Percentiles rank a stretch among this genome's conserved stretches.
Conservation (phyloP, 164 flowering plant genomes). For the Magnolia sinica region DNA sequence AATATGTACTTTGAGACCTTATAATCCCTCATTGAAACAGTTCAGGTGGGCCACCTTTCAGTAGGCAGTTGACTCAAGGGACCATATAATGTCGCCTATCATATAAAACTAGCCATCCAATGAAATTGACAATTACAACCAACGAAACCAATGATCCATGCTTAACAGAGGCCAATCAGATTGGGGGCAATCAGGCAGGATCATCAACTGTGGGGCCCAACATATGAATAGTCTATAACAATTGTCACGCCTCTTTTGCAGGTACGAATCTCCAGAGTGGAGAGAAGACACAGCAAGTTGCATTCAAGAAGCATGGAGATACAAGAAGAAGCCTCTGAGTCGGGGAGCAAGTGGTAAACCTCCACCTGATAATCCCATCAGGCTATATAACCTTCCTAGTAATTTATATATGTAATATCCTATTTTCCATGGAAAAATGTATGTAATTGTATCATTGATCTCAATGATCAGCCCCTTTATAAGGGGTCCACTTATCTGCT, state of each 20-base stretch:
- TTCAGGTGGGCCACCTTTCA: too few relatives aligned
- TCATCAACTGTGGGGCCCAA: too few relatives aligned
- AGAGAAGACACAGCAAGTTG: conserved; percentile 25
- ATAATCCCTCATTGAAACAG: too few relatives aligned
- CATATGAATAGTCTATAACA: too few relatives aligned
- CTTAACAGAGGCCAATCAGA: not conserved
- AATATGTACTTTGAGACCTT: too few relatives aligned
- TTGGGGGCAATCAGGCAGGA: too few relatives aligned
- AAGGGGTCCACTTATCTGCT: too few relatives aligned
- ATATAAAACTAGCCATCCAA: not conserved
- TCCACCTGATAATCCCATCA: not conserved
- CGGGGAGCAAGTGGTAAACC: conserved; percentile 4
- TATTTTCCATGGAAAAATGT: not conserved
- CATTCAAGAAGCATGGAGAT: conserved; percentile 38
- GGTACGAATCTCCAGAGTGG: conserved; percentile 37
- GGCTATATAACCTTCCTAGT: not conserved
- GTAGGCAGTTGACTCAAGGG: too few relatives aligned
- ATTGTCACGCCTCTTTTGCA: conserved; percentile 4
- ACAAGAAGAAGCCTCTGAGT: conserved; percentile 26
- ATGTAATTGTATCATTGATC: not conserved
- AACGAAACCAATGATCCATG: too few relatives aligned
- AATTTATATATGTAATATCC: not conserved
- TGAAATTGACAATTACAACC: not conserved
- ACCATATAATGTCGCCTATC: too few relatives aligned
- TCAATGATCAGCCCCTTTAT: not conserved